A percentile compares a stretch with the other conserved stretches of the same genome.
Conservation (phyloP, 352 stramenopile species). For the Phytopythium oedochilum region DNA sequence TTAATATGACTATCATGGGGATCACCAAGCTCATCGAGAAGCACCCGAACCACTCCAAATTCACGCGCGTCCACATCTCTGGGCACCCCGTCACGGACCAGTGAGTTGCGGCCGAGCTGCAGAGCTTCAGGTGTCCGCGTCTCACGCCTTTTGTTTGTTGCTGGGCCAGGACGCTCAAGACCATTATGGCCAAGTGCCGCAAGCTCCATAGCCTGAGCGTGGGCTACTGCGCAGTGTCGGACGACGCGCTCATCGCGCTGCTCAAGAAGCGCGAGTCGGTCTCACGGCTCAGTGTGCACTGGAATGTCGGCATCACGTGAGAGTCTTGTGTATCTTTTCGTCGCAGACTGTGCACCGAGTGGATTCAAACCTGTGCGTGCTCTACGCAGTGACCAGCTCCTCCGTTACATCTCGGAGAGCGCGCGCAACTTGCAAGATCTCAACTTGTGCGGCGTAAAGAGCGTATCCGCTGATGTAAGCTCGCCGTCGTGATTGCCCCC, state of each 20-base stretch:
- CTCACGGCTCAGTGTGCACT: conserved; percentile 74
- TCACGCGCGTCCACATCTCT: conserved; percentile 82
- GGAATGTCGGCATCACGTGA: conserved; percentile 86
- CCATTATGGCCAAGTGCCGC: conserved; percentile 86
- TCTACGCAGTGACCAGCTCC: conserved; percentile 60
- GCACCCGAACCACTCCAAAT: conserved; percentile 88
- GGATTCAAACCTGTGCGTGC: not conserved
- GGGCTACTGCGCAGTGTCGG: conserved; percentile 81
- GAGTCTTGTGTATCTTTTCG: conserved; percentile 15
- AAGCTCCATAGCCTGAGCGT: conserved; percentile 86
- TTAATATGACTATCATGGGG: conserved; percentile 86
- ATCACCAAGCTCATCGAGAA: conserved; percentile 89
- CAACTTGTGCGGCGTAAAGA: conserved; percentile 86
- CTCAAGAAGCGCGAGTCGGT: conserved; percentile 83
- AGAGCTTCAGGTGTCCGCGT: not conserved
- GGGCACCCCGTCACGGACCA: conserved; percentile 79
- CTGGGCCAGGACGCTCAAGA: conserved; percentile 65
- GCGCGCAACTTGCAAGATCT: conserved; percentile 83
- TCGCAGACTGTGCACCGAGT: not conserved
- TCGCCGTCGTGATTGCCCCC: not conserved
- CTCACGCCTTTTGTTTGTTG: not conserved
- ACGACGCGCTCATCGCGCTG: conserved; percentile 81
- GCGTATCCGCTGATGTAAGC: conserved; percentile 70
- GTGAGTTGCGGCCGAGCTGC: conserved; percentile 24
- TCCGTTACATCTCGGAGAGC: conserved; percentile 67